Base-by-base conservation (phyloP, 176 grass and related monocot species). In the Hsuehochloa calcarea region DNA sequence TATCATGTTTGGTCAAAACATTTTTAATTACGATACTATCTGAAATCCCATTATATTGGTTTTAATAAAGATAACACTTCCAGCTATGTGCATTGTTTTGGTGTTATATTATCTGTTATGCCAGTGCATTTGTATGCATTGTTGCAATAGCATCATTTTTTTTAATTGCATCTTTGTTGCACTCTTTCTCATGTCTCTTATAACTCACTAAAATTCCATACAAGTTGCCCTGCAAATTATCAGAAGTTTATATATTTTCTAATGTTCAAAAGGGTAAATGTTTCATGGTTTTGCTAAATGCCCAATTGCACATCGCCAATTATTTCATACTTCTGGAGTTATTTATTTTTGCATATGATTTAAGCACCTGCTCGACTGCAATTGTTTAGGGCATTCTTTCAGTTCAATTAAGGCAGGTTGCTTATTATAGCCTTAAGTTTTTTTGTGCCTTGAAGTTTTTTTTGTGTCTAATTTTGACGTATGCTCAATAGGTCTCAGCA, bases 401-500 rank as follows among this genome's bases (percentile, higher is more conserved):
- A 37, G 45, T 82, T 82, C 70, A 45, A 3, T 12, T 78, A 25
- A n/a, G n/a, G 46, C 47, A 77, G 41, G 27, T 74, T 78, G 35
- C 70, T 84, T 70, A 70, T 71, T 75, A 45, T 74, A 25, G 49
- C 46, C 9, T 47, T 50, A 44, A 47, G 34, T 70, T 72, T 65
- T 50, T 35, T 43, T 81, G 22, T 43, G 40, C 72, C 29, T 84
- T n/a, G n/a, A n/a, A n/a, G n/a, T n/a, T 70, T 72, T 65, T 50
- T 35, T 43, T 81, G 22, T 43, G 40, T 75, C 29, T 84, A 66
- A 52, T 46, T 43, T 73, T 78, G 22, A 22, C 22, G 51, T 62
- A 65, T 83, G 76, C 39, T 82, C 56, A 81, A 35, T 83, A 98
- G 96, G 96, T 95, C 55, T 92, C 96, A 63, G 87, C 81, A 80